Percentiles rank a stretch among this genome's conserved stretches.
Evolutionary conservation across 495 filamentous ascomycete species (phyloP).

Genomic region (Neurospora sp.): DNA sequence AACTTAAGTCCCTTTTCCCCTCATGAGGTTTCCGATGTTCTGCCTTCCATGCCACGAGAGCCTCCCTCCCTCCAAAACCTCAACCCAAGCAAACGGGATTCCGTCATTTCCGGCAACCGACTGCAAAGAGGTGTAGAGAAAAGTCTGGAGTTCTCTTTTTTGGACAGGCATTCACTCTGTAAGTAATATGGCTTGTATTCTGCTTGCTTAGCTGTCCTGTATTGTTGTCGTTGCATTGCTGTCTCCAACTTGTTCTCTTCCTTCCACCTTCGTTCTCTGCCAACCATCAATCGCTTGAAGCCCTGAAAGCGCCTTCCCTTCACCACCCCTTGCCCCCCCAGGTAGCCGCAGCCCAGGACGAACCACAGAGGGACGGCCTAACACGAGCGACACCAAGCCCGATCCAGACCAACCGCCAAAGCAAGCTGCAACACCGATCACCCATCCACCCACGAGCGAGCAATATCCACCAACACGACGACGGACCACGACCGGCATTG

Average conservation of each 20-base stretch:
- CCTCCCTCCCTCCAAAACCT: background rate
- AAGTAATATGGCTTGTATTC: background rate
- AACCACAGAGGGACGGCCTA: background rate
- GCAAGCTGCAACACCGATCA: background rate
- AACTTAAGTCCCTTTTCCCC: background rate
- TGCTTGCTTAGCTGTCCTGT: background rate
- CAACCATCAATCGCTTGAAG: background rate
- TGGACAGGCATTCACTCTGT: background rate
- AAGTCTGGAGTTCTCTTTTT: background rate
- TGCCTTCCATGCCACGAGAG: background rate
- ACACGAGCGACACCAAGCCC: background rate
- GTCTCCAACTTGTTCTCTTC: background rate
- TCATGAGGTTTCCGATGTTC: background rate
- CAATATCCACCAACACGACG: background rate
- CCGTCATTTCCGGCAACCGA: background rate
- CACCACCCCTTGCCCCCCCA: background rate
- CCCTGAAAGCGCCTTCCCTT: background rate
- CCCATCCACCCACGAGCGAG: background rate
- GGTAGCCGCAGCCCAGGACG: background rate
- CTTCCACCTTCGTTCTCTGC: background rate
- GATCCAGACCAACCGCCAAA: background rate
- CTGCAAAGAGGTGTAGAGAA: background rate
- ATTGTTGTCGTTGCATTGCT: background rate
- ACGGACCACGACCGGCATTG: background rate
- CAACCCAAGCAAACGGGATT: background rate